These are phyloP conservation scores for Coccomyxa subellipsoidea DNA, from an alignment of 163 green algal species.

Conservation along the genomic window DNA sequence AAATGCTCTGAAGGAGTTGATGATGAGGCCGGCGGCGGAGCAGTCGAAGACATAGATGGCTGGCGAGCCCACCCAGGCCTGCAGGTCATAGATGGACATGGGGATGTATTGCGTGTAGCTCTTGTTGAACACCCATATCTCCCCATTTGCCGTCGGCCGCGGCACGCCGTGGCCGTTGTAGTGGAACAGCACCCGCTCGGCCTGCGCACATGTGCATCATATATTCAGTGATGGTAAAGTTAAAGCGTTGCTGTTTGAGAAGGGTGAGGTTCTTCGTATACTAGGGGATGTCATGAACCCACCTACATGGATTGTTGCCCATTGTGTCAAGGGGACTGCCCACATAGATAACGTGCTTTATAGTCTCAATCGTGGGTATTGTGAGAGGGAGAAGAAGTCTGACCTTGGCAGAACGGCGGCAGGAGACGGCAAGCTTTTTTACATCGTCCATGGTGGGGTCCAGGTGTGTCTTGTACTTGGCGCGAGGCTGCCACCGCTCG, in stretches of 20 bases:
- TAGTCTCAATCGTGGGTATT: no score
- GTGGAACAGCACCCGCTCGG: slow-evolving; percentile 91
- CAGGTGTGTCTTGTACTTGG: slow-evolving; percentile 95
- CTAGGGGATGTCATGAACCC: no score
- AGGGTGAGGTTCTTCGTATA: no score
- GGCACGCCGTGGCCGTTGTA: slow-evolving; percentile 98
- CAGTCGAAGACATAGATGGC: slow-evolving; percentile 98
- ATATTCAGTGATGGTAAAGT: no score
- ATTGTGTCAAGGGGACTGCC: no score
- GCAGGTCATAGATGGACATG: slow-evolving; percentile 95
- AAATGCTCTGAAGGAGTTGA: slow-evolving; percentile 75
- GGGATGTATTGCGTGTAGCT: slow-evolving; percentile 99
- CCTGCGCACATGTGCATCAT: no score
- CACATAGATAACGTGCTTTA: no score
- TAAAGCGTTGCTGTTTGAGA: no score
- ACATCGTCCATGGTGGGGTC: slow-evolving; percentile 98
- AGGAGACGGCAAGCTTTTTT: slow-evolving; percentile 91
- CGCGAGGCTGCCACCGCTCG: slow-evolving; percentile 96
- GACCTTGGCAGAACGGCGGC: slow-evolving; percentile 81
- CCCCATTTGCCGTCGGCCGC: slow-evolving; percentile 94
- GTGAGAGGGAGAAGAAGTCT: not conserved
- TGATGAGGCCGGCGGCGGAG: slow-evolving; percentile 85
- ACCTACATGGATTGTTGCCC: no score
- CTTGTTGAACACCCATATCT: slow-evolving; percentile 96
- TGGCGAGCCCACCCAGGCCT: slow-evolving; percentile 73